A percentile compares a stretch with the other conserved stretches of the same genome.
Evolutionary conservation across 306 rosid genomes (phyloP).

Genomic region (Ormosia semicastrata): DNA sequence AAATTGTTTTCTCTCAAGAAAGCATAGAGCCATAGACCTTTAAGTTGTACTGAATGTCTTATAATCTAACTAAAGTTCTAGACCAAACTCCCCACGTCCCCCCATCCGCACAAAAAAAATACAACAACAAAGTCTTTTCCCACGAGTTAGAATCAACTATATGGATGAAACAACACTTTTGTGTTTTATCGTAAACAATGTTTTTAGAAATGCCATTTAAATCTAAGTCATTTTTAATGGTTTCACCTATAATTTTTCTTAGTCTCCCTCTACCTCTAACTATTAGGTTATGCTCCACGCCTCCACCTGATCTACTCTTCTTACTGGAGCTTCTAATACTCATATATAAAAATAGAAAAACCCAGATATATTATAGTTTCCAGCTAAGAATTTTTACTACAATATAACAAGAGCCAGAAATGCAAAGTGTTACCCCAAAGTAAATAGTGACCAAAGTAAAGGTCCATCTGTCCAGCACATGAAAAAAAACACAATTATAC

Average conservation of each 20-base stretch:
- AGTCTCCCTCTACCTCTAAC: no score
- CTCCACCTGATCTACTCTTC: no score
- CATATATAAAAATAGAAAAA: no score
- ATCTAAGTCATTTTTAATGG: no score
- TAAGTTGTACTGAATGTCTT: background rate
- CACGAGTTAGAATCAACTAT: no score
- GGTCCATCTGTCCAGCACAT: conserved; percentile 75
- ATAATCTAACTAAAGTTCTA: background rate
- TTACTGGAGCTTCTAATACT: no score
- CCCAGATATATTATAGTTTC: background rate
- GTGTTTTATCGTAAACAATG: no score
- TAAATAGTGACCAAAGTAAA: conserved; percentile 78
- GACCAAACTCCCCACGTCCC: background rate
- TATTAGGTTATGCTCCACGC: no score
- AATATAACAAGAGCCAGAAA: conserved; percentile 8
- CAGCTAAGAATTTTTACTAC: background rate
- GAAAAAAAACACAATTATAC: background rate
- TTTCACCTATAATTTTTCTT: no score
- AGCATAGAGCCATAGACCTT: background rate
- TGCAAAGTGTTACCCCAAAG: conserved; percentile 70
- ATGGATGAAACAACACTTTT: no score
- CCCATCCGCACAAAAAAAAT: background rate
- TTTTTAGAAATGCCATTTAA: no score
- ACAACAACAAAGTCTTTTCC: background rate
- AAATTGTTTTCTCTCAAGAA: background rate